These are phyloP conservation scores for Chlamydomonas incerta DNA, from an alignment of 139 green algal species.

Conservation along the genomic window DNA sequence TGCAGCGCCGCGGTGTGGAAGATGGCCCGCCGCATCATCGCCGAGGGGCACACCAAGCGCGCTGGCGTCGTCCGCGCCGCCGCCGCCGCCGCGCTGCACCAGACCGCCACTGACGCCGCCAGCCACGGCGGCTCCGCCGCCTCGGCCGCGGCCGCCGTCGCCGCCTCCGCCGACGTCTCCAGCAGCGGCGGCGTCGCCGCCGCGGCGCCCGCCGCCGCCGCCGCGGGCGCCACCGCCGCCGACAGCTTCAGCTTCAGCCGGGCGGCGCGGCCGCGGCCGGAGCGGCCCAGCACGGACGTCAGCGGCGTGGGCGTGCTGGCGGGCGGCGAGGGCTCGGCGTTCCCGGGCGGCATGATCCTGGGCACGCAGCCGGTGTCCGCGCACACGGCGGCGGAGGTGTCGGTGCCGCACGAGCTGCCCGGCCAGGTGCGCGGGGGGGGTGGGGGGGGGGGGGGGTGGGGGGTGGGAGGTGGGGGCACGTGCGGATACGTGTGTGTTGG, in stretches of 20 bases:
- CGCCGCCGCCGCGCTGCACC: background rate
- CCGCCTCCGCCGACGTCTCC: slow-evolving; percentile 2
- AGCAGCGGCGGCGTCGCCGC: background rate
- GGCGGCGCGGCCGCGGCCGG: background rate
- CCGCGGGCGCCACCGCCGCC: background rate
- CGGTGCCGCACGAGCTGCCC: slow-evolving; percentile 33
- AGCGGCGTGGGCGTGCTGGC: background rate
- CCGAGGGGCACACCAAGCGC: slow-evolving; percentile 13
- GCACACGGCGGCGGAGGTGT: slow-evolving; percentile 31
- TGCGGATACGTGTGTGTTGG: no score
- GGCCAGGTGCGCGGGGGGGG: slow-evolving; percentile 21
- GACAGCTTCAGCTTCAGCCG: background rate
- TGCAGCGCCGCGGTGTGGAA: slow-evolving; percentile 78
- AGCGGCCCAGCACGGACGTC: background rate
- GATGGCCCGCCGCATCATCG: slow-evolving; percentile 66
- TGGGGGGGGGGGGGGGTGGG: background rate
- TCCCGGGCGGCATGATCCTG: slow-evolving; percentile 35
- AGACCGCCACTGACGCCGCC: slow-evolving; percentile 18
- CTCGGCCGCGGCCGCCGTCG: background rate
- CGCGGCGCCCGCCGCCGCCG: background rate
- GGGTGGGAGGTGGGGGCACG: background rate
- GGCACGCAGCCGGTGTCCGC: slow-evolving; percentile 26
- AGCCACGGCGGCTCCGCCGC: slow-evolving; percentile 2
- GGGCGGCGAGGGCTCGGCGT: background rate
- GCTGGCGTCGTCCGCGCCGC: background rate